A percentile compares a stretch with the other conserved stretches of the same genome.
Conservation (phyloP, 2,329 filamentous ascomycete species). For the Cadophora gregata region DNA sequence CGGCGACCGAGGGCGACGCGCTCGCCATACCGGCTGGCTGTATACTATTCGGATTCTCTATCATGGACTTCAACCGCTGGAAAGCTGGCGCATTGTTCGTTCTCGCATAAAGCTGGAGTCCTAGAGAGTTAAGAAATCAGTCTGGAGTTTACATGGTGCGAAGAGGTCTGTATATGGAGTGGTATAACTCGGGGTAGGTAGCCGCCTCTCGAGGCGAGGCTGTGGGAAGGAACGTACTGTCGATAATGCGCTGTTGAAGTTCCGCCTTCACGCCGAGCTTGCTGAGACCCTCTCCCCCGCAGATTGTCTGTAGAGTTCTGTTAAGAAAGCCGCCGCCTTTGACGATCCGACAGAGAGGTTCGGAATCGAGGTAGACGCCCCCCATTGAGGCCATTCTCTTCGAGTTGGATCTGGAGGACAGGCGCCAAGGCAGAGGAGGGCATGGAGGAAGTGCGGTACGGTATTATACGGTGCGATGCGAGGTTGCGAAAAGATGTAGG, state of each 20-base stretch:
- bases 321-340: constrained; percentile 40
- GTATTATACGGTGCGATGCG: neutral
- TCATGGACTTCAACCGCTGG: constrained; percentile 38
- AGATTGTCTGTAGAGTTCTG: constrained; percentile 53
- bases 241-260: constrained; percentile 78
- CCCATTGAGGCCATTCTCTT: constrained; percentile 45
- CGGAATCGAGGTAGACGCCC: constrained; percentile 40
- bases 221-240: constrained; percentile 58
- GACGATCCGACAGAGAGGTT: constrained; percentile 39
- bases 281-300: constrained; percentile 74
- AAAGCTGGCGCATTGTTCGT: constrained; percentile 36
- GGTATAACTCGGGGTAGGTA: constrained; percentile 2
- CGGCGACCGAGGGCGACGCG: constrained; percentile 32
- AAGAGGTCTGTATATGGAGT: no score
- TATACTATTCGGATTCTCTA: constrained; percentile 34
- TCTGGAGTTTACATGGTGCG: no score
- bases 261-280: constrained; percentile 86
- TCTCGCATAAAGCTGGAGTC: constrained; percentile 35
- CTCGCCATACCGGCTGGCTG: constrained; percentile 21
- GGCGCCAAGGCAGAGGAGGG: constrained; percentile 27
- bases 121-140: constrained; percentile 29
- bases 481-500: neutral
- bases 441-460: neutral
- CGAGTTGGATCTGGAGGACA: constrained; percentile 13
- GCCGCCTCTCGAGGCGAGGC: constrained; percentile 19